Base-by-base conservation (phyloP, 176 grass and related monocot genomes). In the Otatea glauca region DNA sequence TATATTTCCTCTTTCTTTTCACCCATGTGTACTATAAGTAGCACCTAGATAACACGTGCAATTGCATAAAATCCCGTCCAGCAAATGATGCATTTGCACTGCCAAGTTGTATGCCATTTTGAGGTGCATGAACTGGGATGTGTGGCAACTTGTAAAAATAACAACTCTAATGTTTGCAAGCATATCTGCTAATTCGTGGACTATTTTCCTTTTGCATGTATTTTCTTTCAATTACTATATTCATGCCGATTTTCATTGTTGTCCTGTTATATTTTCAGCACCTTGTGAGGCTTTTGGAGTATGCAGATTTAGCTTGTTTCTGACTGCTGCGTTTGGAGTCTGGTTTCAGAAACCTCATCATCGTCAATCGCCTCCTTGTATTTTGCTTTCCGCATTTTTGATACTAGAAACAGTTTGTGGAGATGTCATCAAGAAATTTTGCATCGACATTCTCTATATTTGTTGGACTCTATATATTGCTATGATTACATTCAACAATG, bases 381-480 rank as follows among this genome's bases (percentile, higher is more conserved):
- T 43, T 89, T 83, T 75, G 17, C 20, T 68, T 87, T 76, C 38
- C 1, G 21, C 69, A 61, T 79, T 87, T 75, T 87, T 83, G 0
- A 75, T 38, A 79, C 85, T 80, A 82, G 76, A 75, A 63, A 51
- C 35, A 64, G 41, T 68, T 71, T 80, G 68, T 17, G 68, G 44
- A 72, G 39, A 58, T 73, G 60, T 5, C 60, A 73, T 75, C 74
- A 75, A 35, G 47, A 83, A 90, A 74, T 87, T 90, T 90, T 79
- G 86, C 20, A 2, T 62, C 34, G 16, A 23, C 50, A 53, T 79
- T 68, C 9, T 87, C 4, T 87, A 60, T 48, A 79, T 85, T 61
- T 83, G 17, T 74, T 43, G 63, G 61, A 75, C 35, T 77, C 42
- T 63, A 49, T 71, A 49, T 71, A 49, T 51, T 35, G 49, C 37